phyloP scores from a whole-genome alignment of 768 basidiomycete genomes.

The Tephrocybe sp. region DNA sequence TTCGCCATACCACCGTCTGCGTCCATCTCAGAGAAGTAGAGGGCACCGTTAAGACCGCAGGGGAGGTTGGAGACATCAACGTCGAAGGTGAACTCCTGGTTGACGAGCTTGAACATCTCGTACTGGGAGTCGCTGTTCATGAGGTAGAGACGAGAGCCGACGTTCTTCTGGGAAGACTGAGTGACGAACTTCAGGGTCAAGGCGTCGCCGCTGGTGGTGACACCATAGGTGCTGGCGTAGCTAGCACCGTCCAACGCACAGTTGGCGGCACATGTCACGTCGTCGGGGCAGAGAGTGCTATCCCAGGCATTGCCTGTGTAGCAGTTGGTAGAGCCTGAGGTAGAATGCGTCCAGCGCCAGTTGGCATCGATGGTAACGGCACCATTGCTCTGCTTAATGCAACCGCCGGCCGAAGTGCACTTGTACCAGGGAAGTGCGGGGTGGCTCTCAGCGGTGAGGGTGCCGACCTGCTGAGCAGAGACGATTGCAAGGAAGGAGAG shows the following conservation, averaged over 20 bases:
- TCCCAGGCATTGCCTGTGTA: slow-evolving; percentile 60
- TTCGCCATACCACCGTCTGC: slow-evolving; percentile 8
- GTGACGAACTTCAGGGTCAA: slow-evolving; percentile 51
- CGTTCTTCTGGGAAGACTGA: slow-evolving; percentile 30
- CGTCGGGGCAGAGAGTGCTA: slow-evolving; percentile 46
- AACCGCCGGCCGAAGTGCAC: slow-evolving; percentile 40
- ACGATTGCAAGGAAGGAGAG: slow-evolving; percentile 29
- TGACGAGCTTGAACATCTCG: slow-evolving; percentile 10
- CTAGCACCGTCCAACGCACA: slow-evolving; percentile 47
- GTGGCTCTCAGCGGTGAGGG: slow-evolving; percentile 30
- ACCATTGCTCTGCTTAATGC: slow-evolving; percentile 31
- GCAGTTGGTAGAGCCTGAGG: slow-evolving; percentile 36
- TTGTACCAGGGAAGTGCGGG: slow-evolving; percentile 35
- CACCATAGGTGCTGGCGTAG: slow-evolving; percentile 51
- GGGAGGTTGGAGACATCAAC: too few species aligned
- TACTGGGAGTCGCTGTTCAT: slow-evolving; percentile 8
- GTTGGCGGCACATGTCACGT: too few species aligned
- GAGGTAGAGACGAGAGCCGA: slow-evolving; percentile 26
- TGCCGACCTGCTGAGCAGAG: slow-evolving; percentile 49
- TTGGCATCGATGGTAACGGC: slow-evolving; percentile 51
- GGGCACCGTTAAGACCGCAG: too few species aligned
- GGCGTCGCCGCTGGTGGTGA: too few species aligned
- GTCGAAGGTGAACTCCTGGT: too few species aligned
- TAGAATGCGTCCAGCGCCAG: slow-evolving; percentile 53
- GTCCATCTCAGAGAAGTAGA: too few species aligned